Conservation (phyloP, 768 basidiomycete species). For the Suillus variegatus region DNA sequence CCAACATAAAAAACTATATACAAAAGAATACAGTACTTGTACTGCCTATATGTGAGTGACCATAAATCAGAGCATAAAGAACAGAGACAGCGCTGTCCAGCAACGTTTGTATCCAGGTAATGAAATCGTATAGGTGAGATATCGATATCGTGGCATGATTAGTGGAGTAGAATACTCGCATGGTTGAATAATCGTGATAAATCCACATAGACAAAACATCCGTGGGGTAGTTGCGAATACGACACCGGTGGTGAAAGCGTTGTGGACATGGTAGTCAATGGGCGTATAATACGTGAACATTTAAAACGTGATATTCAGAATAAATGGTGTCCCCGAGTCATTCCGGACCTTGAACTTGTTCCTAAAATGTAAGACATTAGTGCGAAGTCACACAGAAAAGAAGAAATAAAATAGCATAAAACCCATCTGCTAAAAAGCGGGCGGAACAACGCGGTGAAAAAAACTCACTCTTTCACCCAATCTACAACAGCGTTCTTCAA, state of each 20-base stretch:
- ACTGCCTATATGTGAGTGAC: not conserved
- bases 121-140: slow-evolving; percentile 2
- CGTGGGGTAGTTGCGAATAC: not conserved
- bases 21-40: slow-evolving; percentile 1
- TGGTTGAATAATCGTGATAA: not conserved
- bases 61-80: slow-evolving; percentile 5
- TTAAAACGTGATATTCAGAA: slow-evolving; percentile 18
- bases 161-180: not conserved
- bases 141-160: not conserved
- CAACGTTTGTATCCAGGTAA: not conserved
- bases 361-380: slow-evolving; percentile 12
- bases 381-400: not conserved
- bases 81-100: not conserved
- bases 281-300: not conserved
- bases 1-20: slow-evolving; percentile 3
- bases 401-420: not conserved
- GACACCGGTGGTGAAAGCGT: not conserved
- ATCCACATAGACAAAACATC: not conserved
- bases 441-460: not conserved
- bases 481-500: slow-evolving; percentile 10
- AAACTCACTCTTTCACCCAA: slow-evolving; percentile 21
- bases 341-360: slow-evolving; percentile 17
- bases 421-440: not conserved
- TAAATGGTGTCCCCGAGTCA: not conserved
- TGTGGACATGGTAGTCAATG: not conserved